Base-by-base conservation (phyloP, 1,284 basidiomycete species). In the Mycocalia duriaeana region DNA sequence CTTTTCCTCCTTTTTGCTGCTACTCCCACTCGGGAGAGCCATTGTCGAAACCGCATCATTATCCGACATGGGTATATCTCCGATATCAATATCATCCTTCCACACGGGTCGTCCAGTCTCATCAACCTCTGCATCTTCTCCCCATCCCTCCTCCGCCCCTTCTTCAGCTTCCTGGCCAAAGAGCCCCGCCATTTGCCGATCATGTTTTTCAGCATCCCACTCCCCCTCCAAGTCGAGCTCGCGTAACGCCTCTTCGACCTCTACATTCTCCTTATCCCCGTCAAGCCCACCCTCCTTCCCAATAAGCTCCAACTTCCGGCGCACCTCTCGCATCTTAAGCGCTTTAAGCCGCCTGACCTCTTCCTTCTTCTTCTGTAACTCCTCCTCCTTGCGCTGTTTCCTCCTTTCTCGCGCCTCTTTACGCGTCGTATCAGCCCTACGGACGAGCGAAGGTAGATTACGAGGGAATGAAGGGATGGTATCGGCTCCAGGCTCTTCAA, bases 41-140 rank as follows among this genome's bases (percentile, higher is more conserved):
- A n/a, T n/a, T n/a, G n/a, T n/a, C n/a, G n/a, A n/a, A 19, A 58
- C 54, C 1, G 60, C 55, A 25, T 74, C 70, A 22, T 72, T 67
- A 7, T 69, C 70, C 9, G 66, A 58, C 8, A 70, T 61, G 3
- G 72, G 61, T 45, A 94, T 82, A 57, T 90, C 84, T 7, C 73
- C 76, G 48, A 94, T 81, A 54, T 93, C 81, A 51, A 94, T 85
- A 52, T 95, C 91, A 52, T 94, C 88, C 25, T 90, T 86, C 93
- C 93, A 97, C 0, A 69, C 69, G 4, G 94, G 94, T 67, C 95
- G 94, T 51, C 62, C 63, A 44, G 67, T 58, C 25, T 61, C 65
- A 28, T 64, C 61, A 46, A 82, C 84, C 47, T 71, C 61, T 5
- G 68, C 70, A 26, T 69, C 73, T 34, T 73, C 79, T 34, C 80